Percentiles rank a stretch among this genome's conserved stretches.
Evolutionary conservation across 352 stramenopile species (phyloP).

Genomic region (Phytophthora constricta): DNA sequence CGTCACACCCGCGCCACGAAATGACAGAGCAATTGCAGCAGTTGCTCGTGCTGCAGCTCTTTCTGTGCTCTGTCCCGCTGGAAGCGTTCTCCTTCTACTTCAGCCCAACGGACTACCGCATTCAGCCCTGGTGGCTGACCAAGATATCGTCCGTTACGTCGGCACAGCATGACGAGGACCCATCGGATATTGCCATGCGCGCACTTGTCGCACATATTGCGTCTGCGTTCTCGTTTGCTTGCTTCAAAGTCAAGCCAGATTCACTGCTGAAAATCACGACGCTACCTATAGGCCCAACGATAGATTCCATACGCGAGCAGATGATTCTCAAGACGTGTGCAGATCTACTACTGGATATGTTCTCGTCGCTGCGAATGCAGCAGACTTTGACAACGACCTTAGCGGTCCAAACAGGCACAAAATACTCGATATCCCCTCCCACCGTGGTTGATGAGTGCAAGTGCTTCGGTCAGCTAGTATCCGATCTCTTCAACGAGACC

Average conservation of each 20-base stretch:
- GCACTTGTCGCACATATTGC: constrained; percentile 6
- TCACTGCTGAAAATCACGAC: background rate
- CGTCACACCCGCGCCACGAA: background rate
- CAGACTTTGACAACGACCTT: background rate
- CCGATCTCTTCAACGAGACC: background rate
- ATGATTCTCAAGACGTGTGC: constrained; percentile 6
- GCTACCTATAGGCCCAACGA: too few species aligned
- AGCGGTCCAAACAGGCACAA: background rate
- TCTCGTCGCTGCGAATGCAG: constrained; percentile 7
- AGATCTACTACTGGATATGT: constrained; percentile 9
- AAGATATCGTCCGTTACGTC: background rate
- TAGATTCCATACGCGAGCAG: constrained; percentile 1
- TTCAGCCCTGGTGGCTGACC: constrained; percentile 17
- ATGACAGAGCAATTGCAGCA: constrained; percentile 11
- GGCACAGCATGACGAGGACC: background rate
- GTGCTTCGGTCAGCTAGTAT: background rate
- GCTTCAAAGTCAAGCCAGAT: background rate
- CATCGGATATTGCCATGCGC: background rate
- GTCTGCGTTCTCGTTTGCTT: constrained; percentile 9
- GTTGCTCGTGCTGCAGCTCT: constrained; percentile 13
- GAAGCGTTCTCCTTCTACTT: constrained; percentile 21
- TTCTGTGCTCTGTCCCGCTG: constrained; percentile 14
- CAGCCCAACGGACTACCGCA: constrained; percentile 12
- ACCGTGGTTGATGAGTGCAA: background rate
- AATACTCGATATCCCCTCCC: background rate